Conservation (phyloP, 805 yeast genomes). For the Saccharomyces paradoxus region DNA sequence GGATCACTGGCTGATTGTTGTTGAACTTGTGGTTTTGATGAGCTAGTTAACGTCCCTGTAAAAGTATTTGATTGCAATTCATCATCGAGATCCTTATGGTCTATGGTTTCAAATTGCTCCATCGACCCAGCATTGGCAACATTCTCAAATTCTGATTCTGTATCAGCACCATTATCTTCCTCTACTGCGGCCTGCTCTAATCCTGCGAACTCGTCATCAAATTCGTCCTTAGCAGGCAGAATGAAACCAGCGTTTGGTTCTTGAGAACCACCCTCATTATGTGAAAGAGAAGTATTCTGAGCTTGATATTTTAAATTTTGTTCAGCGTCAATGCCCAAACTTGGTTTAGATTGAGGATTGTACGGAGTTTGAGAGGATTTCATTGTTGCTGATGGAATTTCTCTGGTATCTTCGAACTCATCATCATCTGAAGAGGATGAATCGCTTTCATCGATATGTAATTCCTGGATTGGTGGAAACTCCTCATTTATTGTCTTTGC, state of each 20-base stretch:
- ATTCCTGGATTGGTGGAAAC: conserved; percentile 55
- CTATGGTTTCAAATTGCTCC: conserved; percentile 23
- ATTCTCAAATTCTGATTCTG: conserved; percentile 6
- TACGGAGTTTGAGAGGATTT: conserved; percentile 5
- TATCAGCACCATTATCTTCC: conserved; percentile 25
- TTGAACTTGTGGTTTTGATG: conserved; percentile 1
- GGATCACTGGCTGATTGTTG: conserved; percentile 1
- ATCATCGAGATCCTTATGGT: conserved; percentile 20
- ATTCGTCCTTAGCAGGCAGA: conserved; percentile 18
- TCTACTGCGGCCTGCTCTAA: conserved; percentile 38
- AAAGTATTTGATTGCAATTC: conserved; percentile 21
- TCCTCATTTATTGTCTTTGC: conserved; percentile 33
- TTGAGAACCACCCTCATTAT: background rate
- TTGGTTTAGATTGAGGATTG: conserved; percentile 9
- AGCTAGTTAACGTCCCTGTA: conserved; percentile 11
- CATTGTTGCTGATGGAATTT: conserved; percentile 4
- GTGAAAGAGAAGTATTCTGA: background rate
- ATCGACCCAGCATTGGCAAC: conserved; percentile 17
- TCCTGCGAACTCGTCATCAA: conserved; percentile 39
- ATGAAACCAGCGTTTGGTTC: conserved; percentile 1
- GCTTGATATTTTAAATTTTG: background rate
- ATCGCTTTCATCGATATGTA: conserved; percentile 46
- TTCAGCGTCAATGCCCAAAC: background rate
- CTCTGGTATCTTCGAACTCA: conserved; percentile 13
- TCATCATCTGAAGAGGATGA: conserved; percentile 38